These are phyloP conservation scores for Peniophora sp. DNA, from an alignment of 1,284 basidiomycete species.

Conservation along the genomic window DNA sequence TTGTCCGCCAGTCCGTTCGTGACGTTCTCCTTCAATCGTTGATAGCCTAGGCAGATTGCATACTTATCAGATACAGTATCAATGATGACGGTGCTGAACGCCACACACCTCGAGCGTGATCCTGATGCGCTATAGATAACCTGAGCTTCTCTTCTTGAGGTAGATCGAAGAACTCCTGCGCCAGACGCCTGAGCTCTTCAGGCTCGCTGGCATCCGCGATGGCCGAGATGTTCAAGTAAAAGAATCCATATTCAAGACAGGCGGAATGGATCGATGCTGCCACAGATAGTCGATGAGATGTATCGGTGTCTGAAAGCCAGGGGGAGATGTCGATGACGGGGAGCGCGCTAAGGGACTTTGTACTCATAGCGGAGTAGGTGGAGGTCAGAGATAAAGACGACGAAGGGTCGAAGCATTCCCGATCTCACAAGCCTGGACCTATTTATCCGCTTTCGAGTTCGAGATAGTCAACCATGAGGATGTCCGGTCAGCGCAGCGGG, in stretches of 20 bases:
- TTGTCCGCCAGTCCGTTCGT: constrained; percentile 80
- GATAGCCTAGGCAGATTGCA: constrained; percentile 44
- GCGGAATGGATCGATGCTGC: constrained; percentile 63
- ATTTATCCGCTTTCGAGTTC: background rate
- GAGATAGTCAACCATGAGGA: background rate
- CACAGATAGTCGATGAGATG: constrained; percentile 33
- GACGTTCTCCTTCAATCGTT: constrained; percentile 69
- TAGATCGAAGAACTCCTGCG: constrained; percentile 62
- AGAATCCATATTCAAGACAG: constrained; percentile 77
- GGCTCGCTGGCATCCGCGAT: constrained; percentile 51
- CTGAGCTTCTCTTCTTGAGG: constrained; percentile 69
- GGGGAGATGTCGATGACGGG: constrained; percentile 41
- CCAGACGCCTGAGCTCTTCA: constrained; percentile 57
- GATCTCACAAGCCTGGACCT: no score
- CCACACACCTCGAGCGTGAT: constrained; percentile 60
- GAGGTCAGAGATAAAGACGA: background rate
- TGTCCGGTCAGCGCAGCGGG: background rate
- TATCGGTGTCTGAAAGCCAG: constrained; percentile 32
- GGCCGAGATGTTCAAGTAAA: constrained; percentile 69
- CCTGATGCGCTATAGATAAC: constrained; percentile 57
- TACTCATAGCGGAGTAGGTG: background rate
- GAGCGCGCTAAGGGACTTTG: constrained; percentile 13
- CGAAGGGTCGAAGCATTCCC: no score
- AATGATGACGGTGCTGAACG: background rate
- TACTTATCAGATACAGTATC: background rate